These are phyloP conservation scores for Ormosia emarginata DNA, from an alignment of 306 rosid species.

Conservation along the genomic window DNA sequence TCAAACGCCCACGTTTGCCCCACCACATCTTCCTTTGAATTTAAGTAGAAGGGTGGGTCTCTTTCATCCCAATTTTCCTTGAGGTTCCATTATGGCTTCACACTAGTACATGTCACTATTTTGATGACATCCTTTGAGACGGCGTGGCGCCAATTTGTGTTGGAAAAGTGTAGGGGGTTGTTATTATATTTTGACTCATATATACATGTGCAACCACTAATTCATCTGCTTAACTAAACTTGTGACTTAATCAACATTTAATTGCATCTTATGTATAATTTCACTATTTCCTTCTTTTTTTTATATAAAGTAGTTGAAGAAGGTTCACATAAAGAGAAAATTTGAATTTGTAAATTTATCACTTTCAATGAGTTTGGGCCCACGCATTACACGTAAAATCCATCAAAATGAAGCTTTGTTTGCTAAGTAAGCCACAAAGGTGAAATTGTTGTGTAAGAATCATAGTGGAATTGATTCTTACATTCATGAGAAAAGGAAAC, in stretches of 20 bases:
- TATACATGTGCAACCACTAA: background rate
- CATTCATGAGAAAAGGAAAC: too few species aligned
- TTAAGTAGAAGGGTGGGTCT: conserved; percentile 25
- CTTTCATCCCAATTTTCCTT: conserved; percentile 24
- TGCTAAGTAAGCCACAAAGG: background rate
- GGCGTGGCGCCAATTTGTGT: conserved; percentile 33
- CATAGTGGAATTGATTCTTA: too few species aligned
- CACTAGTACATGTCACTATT: conserved; percentile 25
- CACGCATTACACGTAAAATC: background rate
- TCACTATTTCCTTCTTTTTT: background rate
- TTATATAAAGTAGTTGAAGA: background rate
- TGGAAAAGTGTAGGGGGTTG: conserved; percentile 26
- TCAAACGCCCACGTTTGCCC: conserved; percentile 36
- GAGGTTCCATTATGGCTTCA: conserved; percentile 20
- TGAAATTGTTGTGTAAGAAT: too few species aligned
- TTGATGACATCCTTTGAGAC: conserved; percentile 2
- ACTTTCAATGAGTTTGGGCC: background rate
- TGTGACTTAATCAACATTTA: background rate
- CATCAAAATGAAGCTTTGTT: background rate
- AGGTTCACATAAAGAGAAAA: background rate
- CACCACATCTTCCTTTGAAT: conserved; percentile 37
- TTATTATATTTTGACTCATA: conserved; percentile 24
- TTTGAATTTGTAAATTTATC: too few species aligned
- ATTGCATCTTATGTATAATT: background rate
- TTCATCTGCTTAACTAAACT: background rate